Percentiles rank a stretch among this genome's conserved stretches.
These are phyloP conservation scores for Hibiscus mutabilis DNA, from an alignment of 345 rosid species.

Conservation along the genomic window DNA sequence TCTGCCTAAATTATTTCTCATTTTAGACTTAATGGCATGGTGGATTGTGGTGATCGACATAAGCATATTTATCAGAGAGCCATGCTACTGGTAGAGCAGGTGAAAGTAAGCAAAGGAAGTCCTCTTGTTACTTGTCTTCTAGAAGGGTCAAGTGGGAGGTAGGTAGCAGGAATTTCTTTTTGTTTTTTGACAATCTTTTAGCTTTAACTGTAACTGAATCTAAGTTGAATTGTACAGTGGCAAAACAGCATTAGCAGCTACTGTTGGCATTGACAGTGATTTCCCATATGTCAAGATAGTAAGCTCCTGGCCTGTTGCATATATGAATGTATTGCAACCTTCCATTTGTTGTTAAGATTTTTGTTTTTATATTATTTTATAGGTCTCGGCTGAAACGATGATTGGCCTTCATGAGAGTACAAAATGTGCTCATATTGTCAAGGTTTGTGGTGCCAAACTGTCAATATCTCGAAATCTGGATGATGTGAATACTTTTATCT, in stretches of 20 bases:
- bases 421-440: conserved; percentile 85
- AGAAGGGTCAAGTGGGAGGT: conserved; percentile 97
- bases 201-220: conserved; percentile 16
- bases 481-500: background rate
- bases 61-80: conserved; percentile 85
- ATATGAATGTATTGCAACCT: background rate
- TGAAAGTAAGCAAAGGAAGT: conserved; percentile 94
- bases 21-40: conserved; percentile 83
- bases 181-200: background rate
- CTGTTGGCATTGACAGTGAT: conserved; percentile 90
- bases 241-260: conserved; percentile 95
- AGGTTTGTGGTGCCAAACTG: conserved; percentile 56
- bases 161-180: conserved; percentile 12
- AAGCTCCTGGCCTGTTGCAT: conserved; percentile 26
- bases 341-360: background rate
- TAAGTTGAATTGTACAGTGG: conserved; percentile 52
- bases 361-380: conserved; percentile 4
- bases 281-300: conserved; percentile 97
- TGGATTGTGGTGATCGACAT: conserved; percentile 73
- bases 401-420: conserved; percentile 96
- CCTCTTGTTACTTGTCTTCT: conserved; percentile 91
- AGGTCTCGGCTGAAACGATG: conserved; percentile 96
- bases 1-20: conserved; percentile 12
- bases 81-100: conserved; percentile 88
- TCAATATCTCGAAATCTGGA: background rate